These are phyloP conservation scores for Suillus sp. DNA, from an alignment of 768 basidiomycete genomes.

Conservation along the genomic window DNA sequence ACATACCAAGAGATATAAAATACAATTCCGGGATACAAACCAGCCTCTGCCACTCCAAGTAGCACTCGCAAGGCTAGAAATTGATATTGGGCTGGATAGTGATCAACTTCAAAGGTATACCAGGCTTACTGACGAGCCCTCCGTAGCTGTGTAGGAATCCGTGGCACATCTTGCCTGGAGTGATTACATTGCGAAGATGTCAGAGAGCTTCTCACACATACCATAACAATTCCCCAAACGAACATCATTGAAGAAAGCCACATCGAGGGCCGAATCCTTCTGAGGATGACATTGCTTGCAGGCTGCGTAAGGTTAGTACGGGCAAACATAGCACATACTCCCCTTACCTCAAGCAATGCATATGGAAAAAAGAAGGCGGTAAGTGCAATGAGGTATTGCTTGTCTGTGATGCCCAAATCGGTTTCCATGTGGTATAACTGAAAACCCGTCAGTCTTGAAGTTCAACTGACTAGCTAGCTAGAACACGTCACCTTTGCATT, in stretches of 20 bases:
- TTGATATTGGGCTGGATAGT: no score
- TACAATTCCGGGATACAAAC: constrained; percentile 55
- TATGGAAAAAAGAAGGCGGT: constrained; percentile 81
- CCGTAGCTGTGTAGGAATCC: constrained; percentile 62
- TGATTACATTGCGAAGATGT: not conserved
- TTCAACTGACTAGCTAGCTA: not conserved
- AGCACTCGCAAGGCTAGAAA: constrained; percentile 48
- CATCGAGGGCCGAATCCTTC: constrained; percentile 61
- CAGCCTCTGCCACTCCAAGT: constrained; percentile 40
- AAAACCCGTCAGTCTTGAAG: not conserved
- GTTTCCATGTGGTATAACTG: constrained; percentile 61
- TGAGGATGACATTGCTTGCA: constrained; percentile 62
- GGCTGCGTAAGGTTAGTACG: constrained; percentile 41
- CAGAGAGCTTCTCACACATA: constrained; percentile 20
- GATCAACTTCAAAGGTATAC: not conserved
- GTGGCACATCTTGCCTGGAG: constrained; percentile 52
- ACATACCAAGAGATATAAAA: constrained; percentile 62
- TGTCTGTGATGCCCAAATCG: constrained; percentile 61
- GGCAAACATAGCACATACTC: not conserved
- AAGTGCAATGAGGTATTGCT: constrained; percentile 66
- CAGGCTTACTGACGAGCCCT: constrained; percentile 56
- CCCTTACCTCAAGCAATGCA: constrained; percentile 62
- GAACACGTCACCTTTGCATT: constrained; percentile 61
- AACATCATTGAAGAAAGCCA: constrained; percentile 55
- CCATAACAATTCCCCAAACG: constrained; percentile 45